These are phyloP conservation scores for Chrysanthemum lavandulifolium DNA, from an alignment of 129 eudicot genomes.

Conservation along the genomic window DNA sequence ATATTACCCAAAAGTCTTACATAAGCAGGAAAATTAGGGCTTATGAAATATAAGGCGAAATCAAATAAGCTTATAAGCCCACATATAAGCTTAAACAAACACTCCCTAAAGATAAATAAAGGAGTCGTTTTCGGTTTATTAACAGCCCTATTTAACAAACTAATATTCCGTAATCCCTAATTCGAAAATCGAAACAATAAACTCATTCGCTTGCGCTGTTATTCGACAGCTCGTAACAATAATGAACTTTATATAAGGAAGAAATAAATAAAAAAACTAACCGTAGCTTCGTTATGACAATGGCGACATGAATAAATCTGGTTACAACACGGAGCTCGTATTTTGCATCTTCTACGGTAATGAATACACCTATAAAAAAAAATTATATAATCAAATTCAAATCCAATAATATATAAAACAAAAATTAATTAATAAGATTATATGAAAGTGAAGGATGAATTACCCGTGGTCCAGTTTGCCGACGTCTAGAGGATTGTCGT, in stretches of 20 bases:
- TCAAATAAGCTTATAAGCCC: background rate
- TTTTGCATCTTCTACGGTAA: conserved; percentile 81
- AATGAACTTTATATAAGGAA: background rate
- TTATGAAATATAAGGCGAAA: too few species aligned
- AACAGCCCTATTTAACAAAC: too few species aligned
- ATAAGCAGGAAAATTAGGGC: background rate
- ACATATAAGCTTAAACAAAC: too few species aligned
- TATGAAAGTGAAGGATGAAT: background rate
- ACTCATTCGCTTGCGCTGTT: too few species aligned
- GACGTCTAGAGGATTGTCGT: conserved; percentile 33
- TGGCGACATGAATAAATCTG: conserved; percentile 82
- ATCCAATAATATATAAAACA: background rate
- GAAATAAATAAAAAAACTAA: background rate
- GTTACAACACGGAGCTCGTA: conserved; percentile 86
- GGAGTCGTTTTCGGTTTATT: too few species aligned
- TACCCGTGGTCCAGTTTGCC: conserved; percentile 67
- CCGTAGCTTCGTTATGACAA: conserved; percentile 88
- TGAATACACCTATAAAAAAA: conserved; percentile 57
- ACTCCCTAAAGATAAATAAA: too few species aligned
- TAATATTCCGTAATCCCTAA: too few species aligned
- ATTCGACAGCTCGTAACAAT: too few species aligned
- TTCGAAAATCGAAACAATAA: too few species aligned
- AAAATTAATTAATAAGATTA: background rate
- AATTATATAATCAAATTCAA: background rate
- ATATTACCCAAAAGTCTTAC: background rate